Conservation (phyloP, 1,284 basidiomycete genomes). For the Neonothopanus nambi region DNA sequence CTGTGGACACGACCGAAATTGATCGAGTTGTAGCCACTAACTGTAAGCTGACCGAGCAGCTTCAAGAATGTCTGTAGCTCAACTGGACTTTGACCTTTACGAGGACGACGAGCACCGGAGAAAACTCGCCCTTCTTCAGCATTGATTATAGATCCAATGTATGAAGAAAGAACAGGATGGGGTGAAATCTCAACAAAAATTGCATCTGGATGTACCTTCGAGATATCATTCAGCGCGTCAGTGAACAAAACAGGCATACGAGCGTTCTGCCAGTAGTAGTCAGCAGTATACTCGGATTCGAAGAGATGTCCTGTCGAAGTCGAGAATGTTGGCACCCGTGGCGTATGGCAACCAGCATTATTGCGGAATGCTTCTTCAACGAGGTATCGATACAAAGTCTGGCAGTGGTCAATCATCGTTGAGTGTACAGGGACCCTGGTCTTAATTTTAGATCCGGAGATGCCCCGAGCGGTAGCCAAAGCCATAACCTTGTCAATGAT, state of each 20-base stretch:
- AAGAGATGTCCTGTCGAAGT: slow-evolving; percentile 7
- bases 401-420: slow-evolving; percentile 32
- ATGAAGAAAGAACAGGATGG: slow-evolving; percentile 32
- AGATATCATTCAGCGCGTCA: slow-evolving; percentile 14
- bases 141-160: slow-evolving; percentile 22
- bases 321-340: slow-evolving; percentile 8
- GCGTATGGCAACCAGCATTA: slow-evolving; percentile 1
- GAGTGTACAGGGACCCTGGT: slow-evolving; percentile 36
- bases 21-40: slow-evolving; percentile 19
- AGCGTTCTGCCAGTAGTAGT: slow-evolving; percentile 26
- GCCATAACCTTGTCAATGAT: slow-evolving; percentile 26
- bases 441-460: slow-evolving; percentile 31
- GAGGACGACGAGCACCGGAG: slow-evolving; percentile 27
- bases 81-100: slow-evolving; percentile 1
- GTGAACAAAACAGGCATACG: slow-evolving; percentile 25
- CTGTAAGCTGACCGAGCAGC: slow-evolving; percentile 22
- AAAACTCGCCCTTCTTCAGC: slow-evolving; percentile 15
- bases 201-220: neutral
- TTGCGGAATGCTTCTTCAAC: slow-evolving; percentile 26
- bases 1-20: slow-evolving; percentile 13
- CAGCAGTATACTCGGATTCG: neutral
- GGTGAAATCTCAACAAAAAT: slow-evolving; percentile 32
- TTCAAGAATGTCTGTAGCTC: slow-evolving; percentile 19
- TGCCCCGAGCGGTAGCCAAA: slow-evolving; percentile 17
- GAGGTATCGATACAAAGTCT: slow-evolving; percentile 20